Percentiles rank a stretch among this genome's conserved stretches.
Conservation (phyloP, 805 yeast species). For the Candida fluviatilis region DNA sequence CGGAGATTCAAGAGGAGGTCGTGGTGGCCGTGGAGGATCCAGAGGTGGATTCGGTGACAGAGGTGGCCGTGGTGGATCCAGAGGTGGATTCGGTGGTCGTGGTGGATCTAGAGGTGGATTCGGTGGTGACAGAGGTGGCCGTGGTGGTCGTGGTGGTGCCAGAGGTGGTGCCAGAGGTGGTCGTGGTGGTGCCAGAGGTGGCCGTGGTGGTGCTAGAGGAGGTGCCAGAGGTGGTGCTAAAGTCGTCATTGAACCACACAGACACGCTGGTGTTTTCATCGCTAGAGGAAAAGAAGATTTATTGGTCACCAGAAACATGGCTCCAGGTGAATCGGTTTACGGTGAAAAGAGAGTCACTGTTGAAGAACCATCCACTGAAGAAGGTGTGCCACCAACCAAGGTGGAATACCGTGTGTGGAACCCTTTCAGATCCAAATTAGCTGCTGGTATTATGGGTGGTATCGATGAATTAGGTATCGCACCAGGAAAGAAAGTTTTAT, state of each 20-base stretch:
- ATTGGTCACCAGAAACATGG: slow-evolving; percentile 91
- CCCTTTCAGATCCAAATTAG: slow-evolving; percentile 99
- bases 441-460: slow-evolving; percentile 99
- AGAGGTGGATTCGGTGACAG: slow-evolving; percentile 53
- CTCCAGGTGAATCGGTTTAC: slow-evolving; percentile 98
- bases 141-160: slow-evolving; percentile 36
- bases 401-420: slow-evolving; percentile 99
- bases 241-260: slow-evolving; percentile 97
- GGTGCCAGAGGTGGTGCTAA: slow-evolving; percentile 91
- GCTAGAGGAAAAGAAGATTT: slow-evolving; percentile 99
- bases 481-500: slow-evolving; percentile 96
- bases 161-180: slow-evolving; percentile 33
- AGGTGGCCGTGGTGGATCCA: slow-evolving; percentile 45
- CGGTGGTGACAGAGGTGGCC: slow-evolving; percentile 57
- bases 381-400: slow-evolving; percentile 86
- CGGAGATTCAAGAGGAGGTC: slow-evolving; percentile 62
- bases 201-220: slow-evolving; percentile 69
- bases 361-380: slow-evolving; percentile 89
- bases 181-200: slow-evolving; percentile 46
- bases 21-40: slow-evolving; percentile 49
- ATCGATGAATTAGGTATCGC: slow-evolving; percentile 94
- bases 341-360: slow-evolving; percentile 95
- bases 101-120: slow-evolving; percentile 54
- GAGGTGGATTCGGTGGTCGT: slow-evolving; percentile 41
- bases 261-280: slow-evolving; percentile 98